Percentiles rank a stretch among this genome's conserved stretches.
Conservation (phyloP, 306 rosid species). For the Macrotyloma uniflorum region DNA sequence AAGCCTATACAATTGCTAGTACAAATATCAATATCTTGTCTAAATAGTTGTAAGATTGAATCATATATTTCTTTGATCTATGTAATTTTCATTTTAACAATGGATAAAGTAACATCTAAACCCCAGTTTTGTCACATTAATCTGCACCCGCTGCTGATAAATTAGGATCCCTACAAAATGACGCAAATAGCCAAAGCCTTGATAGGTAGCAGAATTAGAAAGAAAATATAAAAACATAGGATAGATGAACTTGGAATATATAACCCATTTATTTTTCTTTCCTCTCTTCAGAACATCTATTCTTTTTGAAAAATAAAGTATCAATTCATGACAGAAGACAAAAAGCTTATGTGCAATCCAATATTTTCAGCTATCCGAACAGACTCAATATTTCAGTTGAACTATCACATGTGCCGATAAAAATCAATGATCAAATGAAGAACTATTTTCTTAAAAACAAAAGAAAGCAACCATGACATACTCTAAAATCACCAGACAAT, state of each 20-base stretch:
- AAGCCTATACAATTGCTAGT: background rate
- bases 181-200: background rate
- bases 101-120: background rate
- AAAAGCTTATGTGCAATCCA: constrained; percentile 6
- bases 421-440: background rate
- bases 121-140: constrained; percentile 16
- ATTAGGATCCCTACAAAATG: background rate
- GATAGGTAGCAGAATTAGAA: background rate
- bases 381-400: constrained; percentile 7
- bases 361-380: too few relatives aligned
- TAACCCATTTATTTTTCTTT: background rate
- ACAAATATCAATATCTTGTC: constrained; percentile 16
- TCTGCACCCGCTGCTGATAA: background rate
- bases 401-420: background rate
- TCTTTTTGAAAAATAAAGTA: background rate
- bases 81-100: background rate
- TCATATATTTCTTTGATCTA: background rate
- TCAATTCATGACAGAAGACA: background rate
- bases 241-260: background rate
- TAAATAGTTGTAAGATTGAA: background rate
- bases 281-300: background rate
- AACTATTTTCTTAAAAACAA: background rate
- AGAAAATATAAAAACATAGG: background rate
- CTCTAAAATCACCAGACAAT: constrained; percentile 87
- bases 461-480: constrained; percentile 45